Conservation (phyloP, 2,329 filamentous ascomycete species). For the Penicillium decumbens region DNA sequence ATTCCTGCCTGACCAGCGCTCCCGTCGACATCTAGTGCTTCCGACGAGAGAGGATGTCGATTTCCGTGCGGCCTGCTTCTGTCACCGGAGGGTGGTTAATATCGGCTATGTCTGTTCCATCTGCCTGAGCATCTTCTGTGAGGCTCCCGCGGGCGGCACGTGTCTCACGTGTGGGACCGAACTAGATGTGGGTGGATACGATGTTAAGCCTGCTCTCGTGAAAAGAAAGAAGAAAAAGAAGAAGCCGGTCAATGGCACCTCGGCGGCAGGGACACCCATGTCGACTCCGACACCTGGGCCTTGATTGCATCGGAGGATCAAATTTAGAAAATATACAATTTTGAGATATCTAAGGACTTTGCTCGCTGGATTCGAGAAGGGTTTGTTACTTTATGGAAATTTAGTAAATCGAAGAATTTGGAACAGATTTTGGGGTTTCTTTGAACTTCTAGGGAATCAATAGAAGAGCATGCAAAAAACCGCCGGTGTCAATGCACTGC, state of each 20-base stretch:
- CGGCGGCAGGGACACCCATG: conserved; percentile 57
- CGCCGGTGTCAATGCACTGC: neutral
- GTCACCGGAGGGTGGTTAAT: conserved; percentile 84
- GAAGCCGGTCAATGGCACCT: conserved; percentile 50
- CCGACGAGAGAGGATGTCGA: conserved; percentile 85
- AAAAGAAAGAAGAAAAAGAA: conserved; percentile 70
- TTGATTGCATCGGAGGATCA: conserved; percentile 14
- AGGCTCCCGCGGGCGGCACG: conserved; percentile 57
- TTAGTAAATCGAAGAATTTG: neutral
- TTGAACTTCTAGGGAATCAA: neutral
- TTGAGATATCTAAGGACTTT: neutral
- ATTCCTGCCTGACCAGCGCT: conserved; percentile 69
- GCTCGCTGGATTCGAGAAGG: conserved; percentile 12
- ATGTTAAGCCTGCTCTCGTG: conserved; percentile 70
- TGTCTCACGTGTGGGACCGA: conserved; percentile 81
- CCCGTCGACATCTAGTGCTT: conserved; percentile 62
- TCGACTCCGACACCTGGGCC: conserved; percentile 47
- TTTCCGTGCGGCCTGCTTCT: conserved; percentile 97
- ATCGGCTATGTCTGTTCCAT: conserved; percentile 94
- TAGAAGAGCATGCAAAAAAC: neutral
- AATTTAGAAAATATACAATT: neutral
- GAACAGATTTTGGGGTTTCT: neutral
- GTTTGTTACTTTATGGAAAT: neutral
- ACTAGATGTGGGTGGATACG: conserved; percentile 70
- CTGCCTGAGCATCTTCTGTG: conserved; percentile 89